Percentiles rank a stretch among this genome's conserved stretches.
Conservation (phyloP, 345 rosid genomes). For the Populus pruinosa region DNA sequence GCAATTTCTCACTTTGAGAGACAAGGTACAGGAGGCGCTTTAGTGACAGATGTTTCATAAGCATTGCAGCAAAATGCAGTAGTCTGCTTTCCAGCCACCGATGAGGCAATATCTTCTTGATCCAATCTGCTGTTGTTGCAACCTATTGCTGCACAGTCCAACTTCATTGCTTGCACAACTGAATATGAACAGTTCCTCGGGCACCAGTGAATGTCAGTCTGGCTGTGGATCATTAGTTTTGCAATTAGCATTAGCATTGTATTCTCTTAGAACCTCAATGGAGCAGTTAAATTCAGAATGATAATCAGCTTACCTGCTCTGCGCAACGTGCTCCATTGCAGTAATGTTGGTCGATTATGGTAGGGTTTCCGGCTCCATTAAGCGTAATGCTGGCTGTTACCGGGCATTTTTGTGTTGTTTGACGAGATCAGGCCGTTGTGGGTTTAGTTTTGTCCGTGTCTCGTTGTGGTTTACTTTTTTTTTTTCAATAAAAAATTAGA, state of each 20-base stretch:
- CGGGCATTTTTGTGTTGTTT: too few relatives aligned
- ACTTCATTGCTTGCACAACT: conserved; percentile 18
- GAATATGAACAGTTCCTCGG: conserved; percentile 20
- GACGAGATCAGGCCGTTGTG: too few relatives aligned
- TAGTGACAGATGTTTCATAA: conserved; percentile 7
- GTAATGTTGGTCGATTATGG: conserved; percentile 34
- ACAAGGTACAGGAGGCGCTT: conserved; percentile 11
- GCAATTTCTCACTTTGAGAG: not conserved
- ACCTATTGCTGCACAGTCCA: conserved; percentile 26
- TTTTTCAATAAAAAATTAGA: too few relatives aligned
- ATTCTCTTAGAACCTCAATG: too few relatives aligned
- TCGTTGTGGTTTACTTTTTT: too few relatives aligned
- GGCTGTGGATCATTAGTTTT: not conserved
- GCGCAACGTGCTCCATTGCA: not conserved
- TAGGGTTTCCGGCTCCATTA: conserved; percentile 14
- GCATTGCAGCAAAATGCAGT: conserved; percentile 21
- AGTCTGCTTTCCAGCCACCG: conserved; percentile 1
- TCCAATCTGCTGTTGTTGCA: conserved; percentile 21
- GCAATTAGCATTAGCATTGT: too few relatives aligned
- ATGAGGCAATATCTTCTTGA: conserved; percentile 14
- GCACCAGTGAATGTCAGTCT: conserved; percentile 12
- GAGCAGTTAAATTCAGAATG: too few relatives aligned
- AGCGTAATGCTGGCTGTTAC: not conserved
- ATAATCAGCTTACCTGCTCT: not conserved
- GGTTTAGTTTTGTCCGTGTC: too few relatives aligned